Base-by-base conservation (phyloP, 2,329 filamentous ascomycete genomes). In the Ilyonectria robusta region DNA sequence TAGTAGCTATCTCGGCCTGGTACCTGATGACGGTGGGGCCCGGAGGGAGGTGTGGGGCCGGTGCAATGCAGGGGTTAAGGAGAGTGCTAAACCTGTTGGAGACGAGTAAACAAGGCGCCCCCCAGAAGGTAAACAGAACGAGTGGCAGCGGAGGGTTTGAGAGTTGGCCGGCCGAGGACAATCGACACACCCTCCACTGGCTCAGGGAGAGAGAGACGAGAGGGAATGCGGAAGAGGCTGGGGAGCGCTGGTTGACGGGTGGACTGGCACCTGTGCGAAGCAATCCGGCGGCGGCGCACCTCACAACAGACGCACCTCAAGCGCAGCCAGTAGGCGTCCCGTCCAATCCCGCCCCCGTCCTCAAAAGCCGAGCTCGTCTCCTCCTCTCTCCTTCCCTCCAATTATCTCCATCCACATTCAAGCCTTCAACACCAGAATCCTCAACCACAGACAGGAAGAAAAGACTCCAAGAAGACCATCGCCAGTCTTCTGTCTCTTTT, bases 321-420 rank as follows among this genome's bases (percentile, higher is more conserved):
- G 66, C 56, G 50, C 57, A 50, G 3, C 19, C 47, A 50, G 29
- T 53, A 23, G 48, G 58, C 66, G 72, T 63, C 62, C 70, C 54
- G 65, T 76, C 76, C 75, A 73, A 78, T 76, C 77, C 73, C 67
- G 70, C 73, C 75, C 77, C 77, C 76, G 76, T 76, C 79, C 75
- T 82, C 81, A 82, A 81, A 82, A 82, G 75, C 79, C 75, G 77
- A 76, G 75, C 72, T 71, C 71, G 74, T 75, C 73, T 73, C 68
- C 70, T 72, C 68, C 69, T 67, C 62, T 74, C 65, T 66, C 70
- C 54, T 65, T 73, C 75, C 76, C 80, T 81, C 78, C 81, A 81
- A 80, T 81, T 77, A 80, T 75, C 77, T 77, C 76, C 75, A 79
- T 76, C 76, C 77, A 77, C 79, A 76, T 75, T 75, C 76, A 76